These are phyloP conservation scores for Stemphylium vesicarium DNA, from an alignment of 2,329 filamentous ascomycete species.

Conservation along the genomic window DNA sequence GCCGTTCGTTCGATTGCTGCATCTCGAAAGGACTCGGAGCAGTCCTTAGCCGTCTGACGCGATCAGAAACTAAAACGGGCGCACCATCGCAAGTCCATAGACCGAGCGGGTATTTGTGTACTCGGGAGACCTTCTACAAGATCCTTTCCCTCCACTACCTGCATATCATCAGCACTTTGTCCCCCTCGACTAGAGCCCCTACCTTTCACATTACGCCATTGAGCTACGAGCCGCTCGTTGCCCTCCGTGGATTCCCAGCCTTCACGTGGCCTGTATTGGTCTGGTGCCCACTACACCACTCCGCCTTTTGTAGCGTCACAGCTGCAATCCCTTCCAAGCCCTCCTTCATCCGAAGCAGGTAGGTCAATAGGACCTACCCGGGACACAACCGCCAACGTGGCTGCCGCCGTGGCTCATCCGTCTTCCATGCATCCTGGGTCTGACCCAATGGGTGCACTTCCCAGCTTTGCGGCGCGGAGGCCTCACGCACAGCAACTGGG, in stretches of 20 bases:
- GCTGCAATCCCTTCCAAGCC: constrained; percentile 49
- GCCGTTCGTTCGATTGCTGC: constrained; percentile 34
- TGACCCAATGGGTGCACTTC: constrained; percentile 65
- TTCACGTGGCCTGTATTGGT: constrained; percentile 58
- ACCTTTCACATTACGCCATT: constrained; percentile 39
- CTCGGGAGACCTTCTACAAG: constrained; percentile 40
- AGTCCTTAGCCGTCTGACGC: constrained; percentile 37
- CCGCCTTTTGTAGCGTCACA: constrained; percentile 48
- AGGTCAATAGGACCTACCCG: constrained; percentile 51
- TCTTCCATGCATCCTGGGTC: constrained; percentile 67
- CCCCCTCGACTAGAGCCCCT: constrained; percentile 35
- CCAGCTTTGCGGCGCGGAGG: constrained; percentile 73
- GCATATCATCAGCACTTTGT: constrained; percentile 44
- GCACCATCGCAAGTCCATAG: constrained; percentile 38
- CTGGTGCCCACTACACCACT: constrained; percentile 48
- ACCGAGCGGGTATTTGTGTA: constrained; percentile 37
- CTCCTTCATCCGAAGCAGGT: constrained; percentile 50
- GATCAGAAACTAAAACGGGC: constrained; percentile 38
- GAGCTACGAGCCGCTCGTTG: constrained; percentile 40
- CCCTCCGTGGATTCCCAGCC: constrained; percentile 59
- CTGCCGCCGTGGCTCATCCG: constrained; percentile 65
- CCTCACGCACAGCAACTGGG: constrained; percentile 73
- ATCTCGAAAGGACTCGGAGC: constrained; percentile 35
- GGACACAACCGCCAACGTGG: constrained; percentile 64
- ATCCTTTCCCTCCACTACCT: constrained; percentile 38